Evolutionary conservation across 169 alveolate genomes (phyloP).

Genomic region (Ichthyophthirius multifiliis): DNA sequence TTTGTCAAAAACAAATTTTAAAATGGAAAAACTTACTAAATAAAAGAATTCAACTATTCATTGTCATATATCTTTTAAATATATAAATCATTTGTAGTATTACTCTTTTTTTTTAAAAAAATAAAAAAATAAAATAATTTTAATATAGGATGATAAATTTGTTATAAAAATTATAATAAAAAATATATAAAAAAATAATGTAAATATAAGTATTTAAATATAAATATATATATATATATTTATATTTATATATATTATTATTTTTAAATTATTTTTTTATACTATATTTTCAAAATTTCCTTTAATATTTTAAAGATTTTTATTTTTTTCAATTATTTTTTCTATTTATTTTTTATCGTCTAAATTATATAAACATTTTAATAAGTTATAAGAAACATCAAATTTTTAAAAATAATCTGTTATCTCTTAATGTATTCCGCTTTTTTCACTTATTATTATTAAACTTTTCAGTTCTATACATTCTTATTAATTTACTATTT

Average conservation of each 20-base stretch:
- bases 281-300: background rate
- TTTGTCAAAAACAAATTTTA: no score
- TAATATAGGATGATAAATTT: background rate
- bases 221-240: no score
- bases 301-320: background rate
- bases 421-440: background rate
- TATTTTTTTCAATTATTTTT: background rate
- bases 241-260: no score
- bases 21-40: background rate
- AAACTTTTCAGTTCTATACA: background rate
- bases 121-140: background rate
- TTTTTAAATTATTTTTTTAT: background rate
- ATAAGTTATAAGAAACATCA: background rate
- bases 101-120: background rate
- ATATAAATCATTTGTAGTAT: background rate
- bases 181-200: no score
- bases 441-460: background rate
- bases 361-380: background rate
- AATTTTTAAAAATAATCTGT: background rate
- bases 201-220: no score
- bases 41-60: background rate
- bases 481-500: background rate
- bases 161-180: no score
- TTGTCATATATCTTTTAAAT: no score
- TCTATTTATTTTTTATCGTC: background rate